phyloP scores from a whole-genome alignment of 2,329 filamentous ascomycete species.

The Dactylellina haptotyla region DNA sequence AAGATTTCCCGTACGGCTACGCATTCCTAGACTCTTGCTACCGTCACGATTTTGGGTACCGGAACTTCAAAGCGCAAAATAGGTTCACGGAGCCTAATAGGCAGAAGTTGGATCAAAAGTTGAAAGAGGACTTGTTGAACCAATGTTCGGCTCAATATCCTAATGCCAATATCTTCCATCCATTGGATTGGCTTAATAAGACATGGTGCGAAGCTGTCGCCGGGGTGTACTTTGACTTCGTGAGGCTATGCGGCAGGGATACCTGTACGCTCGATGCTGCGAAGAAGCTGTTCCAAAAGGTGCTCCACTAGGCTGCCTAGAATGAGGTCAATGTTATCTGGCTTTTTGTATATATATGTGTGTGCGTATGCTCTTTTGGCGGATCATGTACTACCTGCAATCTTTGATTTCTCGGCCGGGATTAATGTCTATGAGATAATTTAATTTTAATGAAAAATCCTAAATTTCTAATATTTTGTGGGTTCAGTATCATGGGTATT shows the following conservation, averaged over 20 bases:
- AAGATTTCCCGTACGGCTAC: slow-evolving; percentile 31
- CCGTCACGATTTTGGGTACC: slow-evolving; percentile 70
- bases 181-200: neutral
- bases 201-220: slow-evolving; percentile 21
- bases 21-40: slow-evolving; percentile 61
- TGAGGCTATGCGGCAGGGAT: slow-evolving; percentile 24
- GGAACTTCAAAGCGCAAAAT: slow-evolving; percentile 66
- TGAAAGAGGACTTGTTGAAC: slow-evolving; percentile 57
- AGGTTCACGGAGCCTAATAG: slow-evolving; percentile 64
- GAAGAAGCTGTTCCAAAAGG: slow-evolving; percentile 1
- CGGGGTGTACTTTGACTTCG: slow-evolving; percentile 22
- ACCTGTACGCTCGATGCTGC: slow-evolving; percentile 1
- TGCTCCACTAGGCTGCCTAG: neutral
- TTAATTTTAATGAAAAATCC: no score
- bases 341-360: neutral
- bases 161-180: slow-evolving; percentile 8
- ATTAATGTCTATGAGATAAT: no score
- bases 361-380: neutral
- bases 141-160: slow-evolving; percentile 21
- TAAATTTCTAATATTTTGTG: no score
- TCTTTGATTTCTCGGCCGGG: neutral
- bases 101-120: slow-evolving; percentile 66
- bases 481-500: no score
- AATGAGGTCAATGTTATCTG: neutral
- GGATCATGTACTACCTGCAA: neutral